Evolutionary conservation across 345 rosid species (phyloP), one percentile per base, ranked within the genome.

Genomic region (Melaleuca quinquenervia): DNA sequence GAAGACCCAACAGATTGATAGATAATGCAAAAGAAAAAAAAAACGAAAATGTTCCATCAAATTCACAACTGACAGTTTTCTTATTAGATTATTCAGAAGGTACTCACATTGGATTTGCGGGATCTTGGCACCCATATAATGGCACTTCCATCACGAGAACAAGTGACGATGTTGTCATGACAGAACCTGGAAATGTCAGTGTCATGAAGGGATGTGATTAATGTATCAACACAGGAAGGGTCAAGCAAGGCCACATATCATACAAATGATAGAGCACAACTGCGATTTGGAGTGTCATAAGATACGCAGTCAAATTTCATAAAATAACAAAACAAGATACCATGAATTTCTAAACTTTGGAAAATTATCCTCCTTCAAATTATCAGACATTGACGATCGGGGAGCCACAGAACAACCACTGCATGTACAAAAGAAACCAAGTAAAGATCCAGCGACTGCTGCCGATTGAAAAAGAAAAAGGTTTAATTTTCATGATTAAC

Each of bases 111-210:
- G 85, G 91, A 93, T 94, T 95, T 93, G 84, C 98, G 99, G 82
- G 96, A 93, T 90, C 92, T 93, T 84, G 98, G 98, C 86, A 93
- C 95, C 99, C 99, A 97, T 83, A 97, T 97, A 84, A 96, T 97
- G 92, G 99, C 99, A 93, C 99, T 97, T 83, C 99, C 99, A 91
- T 97, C 99, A 86, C 99, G 98, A 91, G 99, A 97, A 87, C 99
- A 97, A 45, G 99, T 97, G 84, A 97, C 99, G 58, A 97, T 96
- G 93, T 94, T 94, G 92, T 96, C 98, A 87, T 95, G 99, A 89
- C 96, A 95, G 89, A 94, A 95, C 99, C 99, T 97, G 91, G 58
- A 87, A 76, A 87, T 70, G 83, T 82, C 50, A 21, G 62, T 83
- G 45, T 86, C 82, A 82, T 70, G 50, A 84, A 86, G 50, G 74